Base-by-base conservation (phyloP, 1,284 basidiomycete genomes). In the Puccinia polysora region DNA sequence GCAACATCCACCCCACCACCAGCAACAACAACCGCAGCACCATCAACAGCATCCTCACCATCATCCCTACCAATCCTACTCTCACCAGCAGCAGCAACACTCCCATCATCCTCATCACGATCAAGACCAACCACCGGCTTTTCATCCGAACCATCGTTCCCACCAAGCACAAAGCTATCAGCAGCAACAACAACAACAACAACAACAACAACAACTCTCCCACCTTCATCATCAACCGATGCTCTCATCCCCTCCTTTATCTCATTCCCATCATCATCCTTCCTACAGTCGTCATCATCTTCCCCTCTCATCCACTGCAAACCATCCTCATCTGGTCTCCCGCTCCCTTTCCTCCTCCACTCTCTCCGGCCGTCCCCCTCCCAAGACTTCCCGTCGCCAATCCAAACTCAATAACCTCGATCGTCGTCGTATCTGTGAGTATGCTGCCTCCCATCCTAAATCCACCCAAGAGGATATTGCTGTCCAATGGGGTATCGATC, bases 301-400 rank as follows among this genome's bases (percentile, higher is more conserved):
- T 74, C 8, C 78, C n/a, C n/a, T n/a, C n/a, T n/a, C n/a, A n/a
- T n/a, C n/a, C n/a, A n/a, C n/a, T n/a, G n/a, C n/a, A n/a, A n/a
- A n/a, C n/a, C n/a, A n/a, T n/a, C n/a, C n/a, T n/a, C n/a, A n/a
- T n/a, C n/a, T n/a, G n/a, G n/a, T n/a, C 77, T 95, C 95, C 1
- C 85, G 93, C 20, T 87, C 90, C 0, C 94, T 97, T 80, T 83
- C 82, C 40, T 93, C 97, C 78, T 98, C 98, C 79, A 83, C 98
- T 34, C 97, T 53, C 49, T 65, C 63, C 0, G 98, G 79, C 90
- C 94, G 0, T 91, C 93, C 78, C 91, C 89, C n/a, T 82, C 86
- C 2, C 86, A 91, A 30, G 88, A 85, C 75, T 53, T 80, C 0
- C 85, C 84, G 38, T 76, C 58, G 75, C 73, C 23, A 97, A 97